These are phyloP conservation scores for Penicillium sp. DNA, from an alignment of 2,329 filamentous ascomycete genomes.

Conservation along the genomic window DNA sequence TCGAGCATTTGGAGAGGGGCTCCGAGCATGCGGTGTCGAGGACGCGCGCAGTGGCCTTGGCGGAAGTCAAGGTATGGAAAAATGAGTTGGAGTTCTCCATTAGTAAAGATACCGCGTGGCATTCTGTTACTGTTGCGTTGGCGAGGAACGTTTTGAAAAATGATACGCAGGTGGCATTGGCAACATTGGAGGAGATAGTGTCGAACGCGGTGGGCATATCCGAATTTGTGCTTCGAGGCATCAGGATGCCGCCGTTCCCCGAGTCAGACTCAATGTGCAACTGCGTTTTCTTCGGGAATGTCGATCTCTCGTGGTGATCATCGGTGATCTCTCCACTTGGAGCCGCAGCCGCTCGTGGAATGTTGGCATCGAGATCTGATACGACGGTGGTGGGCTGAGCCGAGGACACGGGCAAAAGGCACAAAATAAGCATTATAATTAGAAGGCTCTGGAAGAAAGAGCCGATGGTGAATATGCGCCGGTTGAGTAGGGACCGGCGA, in stretches of 20 bases:
- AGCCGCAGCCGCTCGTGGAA: constrained; percentile 13
- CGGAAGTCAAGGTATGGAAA: constrained; percentile 72
- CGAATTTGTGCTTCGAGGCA: constrained; percentile 11
- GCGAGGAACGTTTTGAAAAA: constrained; percentile 67
- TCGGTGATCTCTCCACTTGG: constrained; percentile 16
- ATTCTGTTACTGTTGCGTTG: constrained; percentile 66
- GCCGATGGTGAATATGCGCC: not conserved
- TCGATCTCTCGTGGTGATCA: constrained; percentile 15
- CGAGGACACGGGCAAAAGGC: constrained; percentile 12
- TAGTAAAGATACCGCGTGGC: constrained; percentile 81
- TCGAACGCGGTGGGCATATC: constrained; percentile 66
- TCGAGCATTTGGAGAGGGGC: constrained; percentile 63
- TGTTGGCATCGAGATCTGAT: constrained; percentile 1
- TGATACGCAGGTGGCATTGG: constrained; percentile 45
- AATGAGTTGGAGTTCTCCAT: constrained; percentile 81
- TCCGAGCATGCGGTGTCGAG: constrained; percentile 76
- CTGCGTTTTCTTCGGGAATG: not conserved
- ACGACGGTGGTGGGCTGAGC: constrained; percentile 5
- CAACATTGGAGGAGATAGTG: constrained; percentile 63
- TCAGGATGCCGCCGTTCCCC: not conserved
- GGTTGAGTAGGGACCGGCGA: constrained; percentile 5
- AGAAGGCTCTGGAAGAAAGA: constrained; percentile 15
- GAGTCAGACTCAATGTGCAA: not conserved
- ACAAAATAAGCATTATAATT: constrained; percentile 25
- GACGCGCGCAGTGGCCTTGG: constrained; percentile 69